Conservation (phyloP, 306 rosid species). For the Quercus glauca region DNA sequence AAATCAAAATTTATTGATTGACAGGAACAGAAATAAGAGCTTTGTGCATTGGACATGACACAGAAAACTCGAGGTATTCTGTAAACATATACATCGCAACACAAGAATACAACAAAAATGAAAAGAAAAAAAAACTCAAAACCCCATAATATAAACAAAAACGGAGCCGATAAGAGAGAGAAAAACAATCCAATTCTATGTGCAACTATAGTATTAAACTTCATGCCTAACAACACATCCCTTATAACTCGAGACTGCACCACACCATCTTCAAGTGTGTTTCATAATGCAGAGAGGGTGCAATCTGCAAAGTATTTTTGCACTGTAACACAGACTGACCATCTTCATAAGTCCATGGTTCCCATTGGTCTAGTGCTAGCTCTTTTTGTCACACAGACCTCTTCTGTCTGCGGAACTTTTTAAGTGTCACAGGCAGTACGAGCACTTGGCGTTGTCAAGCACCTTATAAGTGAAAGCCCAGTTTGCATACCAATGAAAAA, state of each 20-base stretch:
- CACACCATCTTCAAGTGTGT: slow-evolving; percentile 18
- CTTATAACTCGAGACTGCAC: slow-evolving; percentile 18
- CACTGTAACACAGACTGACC: not conserved
- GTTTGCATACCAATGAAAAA: slow-evolving; percentile 20
- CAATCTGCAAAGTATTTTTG: not conserved
- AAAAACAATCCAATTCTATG: not conserved
- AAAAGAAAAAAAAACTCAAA: not conserved
- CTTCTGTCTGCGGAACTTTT: not conserved
- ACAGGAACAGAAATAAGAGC: not conserved
- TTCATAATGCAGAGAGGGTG: not conserved
- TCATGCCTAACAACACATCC: slow-evolving; percentile 1
- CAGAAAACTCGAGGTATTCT: not conserved
- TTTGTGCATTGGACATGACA: not conserved
- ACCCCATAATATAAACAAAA: not conserved
- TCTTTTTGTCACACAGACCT: not conserved
- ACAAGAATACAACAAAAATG: not conserved
- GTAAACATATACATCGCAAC: not conserved
- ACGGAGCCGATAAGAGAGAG: not conserved
- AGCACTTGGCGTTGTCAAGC: not conserved
- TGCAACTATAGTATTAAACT: slow-evolving; percentile 10
- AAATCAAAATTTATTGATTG: not conserved
- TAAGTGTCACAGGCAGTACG: not conserved
- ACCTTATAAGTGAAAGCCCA: slow-evolving; percentile 13
- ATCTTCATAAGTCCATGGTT: slow-evolving; percentile 26
- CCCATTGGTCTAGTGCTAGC: not conserved